phyloP scores from a whole-genome alignment of 1,284 basidiomycete genomes.

The Omphalotus olearius region DNA sequence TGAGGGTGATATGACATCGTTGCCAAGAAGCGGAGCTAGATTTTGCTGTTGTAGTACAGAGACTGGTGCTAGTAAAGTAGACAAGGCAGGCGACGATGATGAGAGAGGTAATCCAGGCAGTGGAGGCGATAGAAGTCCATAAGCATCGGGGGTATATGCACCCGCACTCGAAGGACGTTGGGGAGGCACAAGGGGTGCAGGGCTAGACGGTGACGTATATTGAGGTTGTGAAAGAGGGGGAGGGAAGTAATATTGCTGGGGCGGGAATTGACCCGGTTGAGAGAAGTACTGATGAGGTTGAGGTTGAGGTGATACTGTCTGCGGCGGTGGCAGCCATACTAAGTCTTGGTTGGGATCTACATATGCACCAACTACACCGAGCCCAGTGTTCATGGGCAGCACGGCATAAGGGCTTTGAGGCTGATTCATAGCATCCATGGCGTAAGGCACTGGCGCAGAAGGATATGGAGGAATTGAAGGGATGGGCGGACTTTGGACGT shows the following conservation, averaged over 20 bases:
- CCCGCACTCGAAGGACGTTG: constrained; percentile 14
- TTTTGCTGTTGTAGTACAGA: background rate
- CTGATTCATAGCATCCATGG: constrained; percentile 1
- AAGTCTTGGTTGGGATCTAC: constrained; percentile 9
- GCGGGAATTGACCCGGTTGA: too few relatives aligned
- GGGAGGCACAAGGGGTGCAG: constrained; percentile 15
- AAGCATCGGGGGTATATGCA: background rate
- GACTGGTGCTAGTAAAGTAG: too few relatives aligned
- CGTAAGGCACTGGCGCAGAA: constrained; percentile 10
- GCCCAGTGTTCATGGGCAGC: constrained; percentile 2
- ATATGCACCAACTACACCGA: background rate
- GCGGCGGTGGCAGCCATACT: constrained; percentile 9
- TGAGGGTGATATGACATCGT: background rate
- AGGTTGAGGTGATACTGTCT: background rate
- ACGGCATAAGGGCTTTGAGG: constrained; percentile 6
- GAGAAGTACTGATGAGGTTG: background rate
- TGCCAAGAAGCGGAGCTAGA: background rate
- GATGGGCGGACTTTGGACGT: constrained; percentile 3
- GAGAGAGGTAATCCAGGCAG: background rate
- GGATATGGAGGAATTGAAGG: constrained; percentile 11
- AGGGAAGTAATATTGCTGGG: background rate
- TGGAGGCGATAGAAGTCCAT: constrained; percentile 2
- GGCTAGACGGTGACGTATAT: background rate
- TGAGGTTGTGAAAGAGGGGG: constrained; percentile 9
- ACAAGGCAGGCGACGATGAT: too few relatives aligned